Evolutionary conservation across 768 basidiomycete genomes (phyloP).

Genomic region (Russula brevipes): DNA sequence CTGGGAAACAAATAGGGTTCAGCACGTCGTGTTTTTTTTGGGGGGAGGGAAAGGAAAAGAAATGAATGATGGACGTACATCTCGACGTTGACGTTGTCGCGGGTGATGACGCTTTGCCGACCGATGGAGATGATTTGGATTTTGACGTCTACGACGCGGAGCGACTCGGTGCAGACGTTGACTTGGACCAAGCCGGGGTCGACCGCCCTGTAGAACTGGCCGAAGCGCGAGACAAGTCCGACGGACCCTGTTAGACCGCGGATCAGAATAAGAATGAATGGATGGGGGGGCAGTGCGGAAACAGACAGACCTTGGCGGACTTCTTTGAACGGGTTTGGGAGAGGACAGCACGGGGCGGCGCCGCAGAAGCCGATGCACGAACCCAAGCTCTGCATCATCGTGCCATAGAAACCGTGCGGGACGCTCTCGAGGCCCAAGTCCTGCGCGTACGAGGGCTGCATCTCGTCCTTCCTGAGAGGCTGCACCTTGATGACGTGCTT

Average conservation of each 20-base stretch:
- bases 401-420: slow-evolving; percentile 82
- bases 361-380: slow-evolving; percentile 60
- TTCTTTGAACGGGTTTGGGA: slow-evolving; percentile 78
- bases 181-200: slow-evolving; percentile 89
- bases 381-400: slow-evolving; percentile 69
- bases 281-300: background rate
- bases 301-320: slow-evolving; percentile 67
- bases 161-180: slow-evolving; percentile 89
- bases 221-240: slow-evolving; percentile 88
- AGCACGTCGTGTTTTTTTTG: too few species aligned
- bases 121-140: slow-evolving; percentile 91
- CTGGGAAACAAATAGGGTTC: slow-evolving; percentile 34
- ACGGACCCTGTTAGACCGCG: slow-evolving; percentile 64
- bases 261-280: slow-evolving; percentile 20
- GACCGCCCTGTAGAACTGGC: slow-evolving; percentile 93
- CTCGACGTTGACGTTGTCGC: slow-evolving; percentile 94
- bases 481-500: slow-evolving; percentile 69
- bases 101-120: slow-evolving; percentile 84
- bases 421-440: slow-evolving; percentile 75
- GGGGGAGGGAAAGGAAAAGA: too few species aligned
- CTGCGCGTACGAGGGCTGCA: slow-evolving; percentile 95
- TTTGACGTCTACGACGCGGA: slow-evolving; percentile 88
- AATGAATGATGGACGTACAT: slow-evolving; percentile 48
- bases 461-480: slow-evolving; percentile 76
- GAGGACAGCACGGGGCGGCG: slow-evolving; percentile 79